These are phyloP conservation scores for Aspergillus sp. DNA, from an alignment of 2,329 filamentous ascomycete species.

Conservation along the genomic window DNA sequence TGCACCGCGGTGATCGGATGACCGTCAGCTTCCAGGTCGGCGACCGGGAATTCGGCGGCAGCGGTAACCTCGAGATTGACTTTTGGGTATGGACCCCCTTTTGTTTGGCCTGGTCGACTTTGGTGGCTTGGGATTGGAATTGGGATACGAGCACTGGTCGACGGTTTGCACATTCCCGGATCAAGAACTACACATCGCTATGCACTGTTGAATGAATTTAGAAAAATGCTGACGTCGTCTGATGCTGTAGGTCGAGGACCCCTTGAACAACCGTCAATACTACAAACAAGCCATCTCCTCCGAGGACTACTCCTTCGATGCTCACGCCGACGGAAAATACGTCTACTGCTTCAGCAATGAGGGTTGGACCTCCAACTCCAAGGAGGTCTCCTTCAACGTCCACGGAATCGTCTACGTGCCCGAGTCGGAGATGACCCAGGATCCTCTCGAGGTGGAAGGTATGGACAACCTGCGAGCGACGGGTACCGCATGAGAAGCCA, in stretches of 20 bases:
- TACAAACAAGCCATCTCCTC: slow-evolving; percentile 79
- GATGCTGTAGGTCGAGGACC: slow-evolving; percentile 68
- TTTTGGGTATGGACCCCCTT: slow-evolving; percentile 73
- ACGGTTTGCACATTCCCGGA: not conserved
- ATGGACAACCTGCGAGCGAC: slow-evolving; percentile 17
- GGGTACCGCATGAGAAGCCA: not conserved
- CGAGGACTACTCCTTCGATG: slow-evolving; percentile 90
- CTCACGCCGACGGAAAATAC: slow-evolving; percentile 81
- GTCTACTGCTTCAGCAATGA: slow-evolving; percentile 99
- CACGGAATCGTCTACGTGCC: slow-evolving; percentile 97
- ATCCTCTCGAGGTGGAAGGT: slow-evolving; percentile 91
- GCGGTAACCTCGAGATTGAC: slow-evolving; percentile 92
- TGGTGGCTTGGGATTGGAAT: not conserved
- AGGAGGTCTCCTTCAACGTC: slow-evolving; percentile 99
- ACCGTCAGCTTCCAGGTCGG: slow-evolving; percentile 98
- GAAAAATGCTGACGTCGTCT: slow-evolving; percentile 12
- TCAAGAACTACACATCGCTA: too few relatives aligned
- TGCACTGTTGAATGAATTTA: not conserved
- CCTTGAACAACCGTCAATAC: slow-evolving; percentile 69
- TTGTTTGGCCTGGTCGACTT: not conserved
- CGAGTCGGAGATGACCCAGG: slow-evolving; percentile 76
- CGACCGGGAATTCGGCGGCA: slow-evolving; percentile 90
- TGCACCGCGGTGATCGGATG: slow-evolving; percentile 96
- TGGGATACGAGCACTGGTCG: not conserved
- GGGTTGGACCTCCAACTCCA: slow-evolving; percentile 92